These are phyloP conservation scores for Adenanthera pavonina DNA, from an alignment of 306 rosid species.

Conservation along the genomic window DNA sequence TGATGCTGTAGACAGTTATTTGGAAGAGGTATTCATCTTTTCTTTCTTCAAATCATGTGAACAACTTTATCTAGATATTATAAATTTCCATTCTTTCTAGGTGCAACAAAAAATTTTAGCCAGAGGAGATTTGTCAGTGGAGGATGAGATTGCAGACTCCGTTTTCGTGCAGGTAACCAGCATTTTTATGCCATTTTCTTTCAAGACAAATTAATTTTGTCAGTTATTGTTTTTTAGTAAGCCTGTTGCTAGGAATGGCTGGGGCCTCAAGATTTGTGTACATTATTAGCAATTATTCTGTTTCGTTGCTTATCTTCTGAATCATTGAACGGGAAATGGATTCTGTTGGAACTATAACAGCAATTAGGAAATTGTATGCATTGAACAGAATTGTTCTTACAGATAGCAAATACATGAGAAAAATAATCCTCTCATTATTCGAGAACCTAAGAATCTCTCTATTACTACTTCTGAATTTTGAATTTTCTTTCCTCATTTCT, in stretches of 20 bases:
- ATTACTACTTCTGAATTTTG: not conserved
- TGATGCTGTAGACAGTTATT: conserved; percentile 73
- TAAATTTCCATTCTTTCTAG: conserved; percentile 43
- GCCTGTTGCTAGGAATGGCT: not conserved
- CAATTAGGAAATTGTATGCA: not conserved
- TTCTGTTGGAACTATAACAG: not conserved
- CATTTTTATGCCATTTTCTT: conserved; percentile 24
- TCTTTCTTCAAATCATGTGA: conserved; percentile 16
- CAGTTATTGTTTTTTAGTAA: not conserved
- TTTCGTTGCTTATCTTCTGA: not conserved
- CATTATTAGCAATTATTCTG: not conserved
- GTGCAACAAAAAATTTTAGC: conserved; percentile 63
- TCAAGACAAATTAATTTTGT: not conserved
- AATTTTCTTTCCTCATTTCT: not conserved
- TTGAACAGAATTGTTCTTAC: not conserved
- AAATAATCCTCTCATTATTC: not conserved
- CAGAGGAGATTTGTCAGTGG: conserved; percentile 70
- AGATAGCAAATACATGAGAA: not conserved
- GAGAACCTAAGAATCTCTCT: not conserved
- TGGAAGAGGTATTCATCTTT: conserved; percentile 67
- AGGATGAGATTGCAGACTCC: conserved; percentile 85
- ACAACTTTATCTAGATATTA: conserved; percentile 26
- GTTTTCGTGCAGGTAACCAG: conserved; percentile 73
- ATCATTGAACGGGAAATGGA: conserved; percentile 17
- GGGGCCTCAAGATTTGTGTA: not conserved